phyloP scores from a whole-genome alignment of 306 rosid species.

The Lithocarpus polystachyus region DNA sequence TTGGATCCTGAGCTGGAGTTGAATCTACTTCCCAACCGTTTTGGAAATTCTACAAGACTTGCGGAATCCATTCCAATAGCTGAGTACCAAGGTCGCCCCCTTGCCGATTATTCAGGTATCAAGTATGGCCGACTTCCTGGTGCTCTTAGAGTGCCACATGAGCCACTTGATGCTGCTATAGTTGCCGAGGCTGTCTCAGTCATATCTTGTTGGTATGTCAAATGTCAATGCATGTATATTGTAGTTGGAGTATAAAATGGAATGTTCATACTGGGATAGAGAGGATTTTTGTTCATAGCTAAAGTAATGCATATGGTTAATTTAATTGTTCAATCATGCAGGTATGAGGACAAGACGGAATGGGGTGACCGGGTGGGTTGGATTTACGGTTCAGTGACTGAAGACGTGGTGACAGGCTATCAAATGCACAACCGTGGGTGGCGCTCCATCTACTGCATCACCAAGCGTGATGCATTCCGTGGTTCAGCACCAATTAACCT shows the following conservation, averaged over 20 bases:
- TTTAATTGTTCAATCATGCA: neutral
- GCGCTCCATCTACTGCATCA: slow-evolving; percentile 50
- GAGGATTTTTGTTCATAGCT: too few species aligned
- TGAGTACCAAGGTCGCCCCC: slow-evolving; percentile 81
- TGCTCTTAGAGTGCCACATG: slow-evolving; percentile 57
- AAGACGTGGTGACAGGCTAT: slow-evolving; percentile 56
- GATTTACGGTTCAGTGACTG: slow-evolving; percentile 58
- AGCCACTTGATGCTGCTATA: slow-evolving; percentile 69
- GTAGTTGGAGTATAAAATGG: too few species aligned
- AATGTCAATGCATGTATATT: too few species aligned
- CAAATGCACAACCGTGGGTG: slow-evolving; percentile 60
- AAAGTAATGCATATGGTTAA: too few species aligned
- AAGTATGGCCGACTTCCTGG: slow-evolving; percentile 78
- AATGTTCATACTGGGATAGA: too few species aligned
- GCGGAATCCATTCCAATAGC: slow-evolving; percentile 56
- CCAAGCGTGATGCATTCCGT: slow-evolving; percentile 50
- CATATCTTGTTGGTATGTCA: slow-evolving; percentile 74
- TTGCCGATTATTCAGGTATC: slow-evolving; percentile 66
- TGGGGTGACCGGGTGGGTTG: slow-evolving; percentile 59
- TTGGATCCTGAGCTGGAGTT: slow-evolving; percentile 61
- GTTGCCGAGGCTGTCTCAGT: slow-evolving; percentile 81
- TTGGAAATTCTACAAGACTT: slow-evolving; percentile 73
- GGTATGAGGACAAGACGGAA: slow-evolving; percentile 60
- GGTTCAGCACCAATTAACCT: slow-evolving; percentile 62
- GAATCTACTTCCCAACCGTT: slow-evolving; percentile 68